A percentile compares a stretch with the other conserved stretches of the same genome.
Evolutionary conservation across 2,329 filamentous ascomycete genomes (phyloP).

Genomic region (Paecilomyces dactylethromorphus): DNA sequence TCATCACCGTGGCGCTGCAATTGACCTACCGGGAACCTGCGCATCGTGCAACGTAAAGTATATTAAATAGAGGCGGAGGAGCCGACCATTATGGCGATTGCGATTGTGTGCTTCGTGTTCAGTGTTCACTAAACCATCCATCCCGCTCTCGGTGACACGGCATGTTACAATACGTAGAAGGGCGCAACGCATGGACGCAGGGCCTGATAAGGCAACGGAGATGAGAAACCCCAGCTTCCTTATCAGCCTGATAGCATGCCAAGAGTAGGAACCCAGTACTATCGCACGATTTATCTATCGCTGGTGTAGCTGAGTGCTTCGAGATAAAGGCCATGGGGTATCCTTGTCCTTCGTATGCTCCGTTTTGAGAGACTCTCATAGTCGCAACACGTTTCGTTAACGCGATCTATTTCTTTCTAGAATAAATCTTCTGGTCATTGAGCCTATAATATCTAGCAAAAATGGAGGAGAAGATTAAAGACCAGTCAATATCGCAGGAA

Average conservation of each 20-base stretch:
- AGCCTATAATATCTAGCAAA: neutral
- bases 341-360: neutral
- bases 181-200: no score
- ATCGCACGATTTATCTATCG: neutral
- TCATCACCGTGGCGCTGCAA: neutral
- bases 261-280: neutral
- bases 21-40: neutral
- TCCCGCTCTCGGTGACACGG: neutral
- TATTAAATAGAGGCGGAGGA: neutral
- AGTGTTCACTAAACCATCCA: neutral
- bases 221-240: neutral
- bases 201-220: neutral
- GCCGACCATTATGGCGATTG: neutral
- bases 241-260: neutral
- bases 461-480: neutral
- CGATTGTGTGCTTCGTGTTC: neutral
- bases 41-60: no score
- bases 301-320: neutral
- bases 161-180: neutral
- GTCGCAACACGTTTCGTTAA: neutral
- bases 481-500: neutral
- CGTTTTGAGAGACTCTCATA: neutral
- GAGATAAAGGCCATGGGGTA: neutral
- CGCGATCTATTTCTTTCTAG: neutral
- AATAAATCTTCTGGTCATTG: neutral